Percentiles rank a stretch among this genome's conserved stretches.
Evolutionary conservation across 805 yeast genomes (phyloP).

Genomic region (Metschnikowia lachancei): DNA sequence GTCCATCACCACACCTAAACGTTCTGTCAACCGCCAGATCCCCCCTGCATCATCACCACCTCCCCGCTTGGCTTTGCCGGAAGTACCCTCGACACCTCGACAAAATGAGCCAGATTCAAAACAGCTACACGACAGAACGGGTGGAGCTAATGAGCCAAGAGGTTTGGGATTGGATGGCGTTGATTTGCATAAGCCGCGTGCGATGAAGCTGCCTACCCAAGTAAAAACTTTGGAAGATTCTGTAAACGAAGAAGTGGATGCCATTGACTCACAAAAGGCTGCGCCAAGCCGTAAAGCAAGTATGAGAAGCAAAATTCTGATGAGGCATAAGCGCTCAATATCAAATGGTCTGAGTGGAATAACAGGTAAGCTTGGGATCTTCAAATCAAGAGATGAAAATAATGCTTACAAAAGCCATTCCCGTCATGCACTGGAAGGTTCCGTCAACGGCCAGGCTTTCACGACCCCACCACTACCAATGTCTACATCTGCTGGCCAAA

Average conservation of each 20-base stretch:
- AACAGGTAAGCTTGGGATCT: slow-evolving; percentile 32
- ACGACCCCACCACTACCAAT: slow-evolving; percentile 47
- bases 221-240: slow-evolving; percentile 37
- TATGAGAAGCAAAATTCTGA: slow-evolving; percentile 30
- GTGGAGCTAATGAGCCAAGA: slow-evolving; percentile 16
- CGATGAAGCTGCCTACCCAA: slow-evolving; percentile 24
- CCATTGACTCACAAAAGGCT: not conserved
- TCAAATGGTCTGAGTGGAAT: slow-evolving; percentile 35
- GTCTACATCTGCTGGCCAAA: slow-evolving; percentile 22
- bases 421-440: slow-evolving; percentile 41
- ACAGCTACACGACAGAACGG: not conserved
- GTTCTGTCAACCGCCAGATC: not conserved
- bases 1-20: slow-evolving; percentile 18
- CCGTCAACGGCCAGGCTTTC: slow-evolving; percentile 33
- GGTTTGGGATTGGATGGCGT: slow-evolving; percentile 42
- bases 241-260: slow-evolving; percentile 4
- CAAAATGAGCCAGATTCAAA: not conserved
- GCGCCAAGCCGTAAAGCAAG: slow-evolving; percentile 30
- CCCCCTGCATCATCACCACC: slow-evolving; percentile 35
- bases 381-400: slow-evolving; percentile 28
- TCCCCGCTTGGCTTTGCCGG: slow-evolving; percentile 34
- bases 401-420: slow-evolving; percentile 29
- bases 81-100: slow-evolving; percentile 30
- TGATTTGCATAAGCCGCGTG: slow-evolving; percentile 14
- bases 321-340: slow-evolving; percentile 41